A percentile compares a stretch with the other conserved stretches of the same genome.
These are phyloP conservation scores for Marasmius oreades DNA, from an alignment of 1,284 basidiomycete genomes.

Conservation along the genomic window DNA sequence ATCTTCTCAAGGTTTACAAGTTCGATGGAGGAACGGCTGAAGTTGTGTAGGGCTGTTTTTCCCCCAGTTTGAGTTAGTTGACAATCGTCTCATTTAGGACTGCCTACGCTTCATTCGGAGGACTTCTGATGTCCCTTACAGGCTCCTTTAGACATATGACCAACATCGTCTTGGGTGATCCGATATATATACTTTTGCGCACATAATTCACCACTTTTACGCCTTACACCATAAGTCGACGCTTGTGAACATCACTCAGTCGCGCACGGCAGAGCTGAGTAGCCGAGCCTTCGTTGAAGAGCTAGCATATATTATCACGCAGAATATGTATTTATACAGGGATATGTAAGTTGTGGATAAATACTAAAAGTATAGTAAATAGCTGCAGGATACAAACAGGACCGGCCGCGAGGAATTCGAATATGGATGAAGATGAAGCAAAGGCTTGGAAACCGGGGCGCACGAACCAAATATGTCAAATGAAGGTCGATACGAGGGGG, in stretches of 20 bases:
- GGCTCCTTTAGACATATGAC: conserved; percentile 94
- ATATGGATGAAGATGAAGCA: neutral
- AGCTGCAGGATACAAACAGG: neutral
- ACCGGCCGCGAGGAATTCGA: neutral
- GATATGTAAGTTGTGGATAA: neutral
- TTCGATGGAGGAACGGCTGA: conserved; percentile 88
- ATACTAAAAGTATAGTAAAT: neutral
- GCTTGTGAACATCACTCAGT: too few relatives aligned
- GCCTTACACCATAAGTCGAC: too few relatives aligned
- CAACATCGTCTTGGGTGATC: conserved; percentile 88
- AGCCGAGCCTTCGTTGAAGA: too few relatives aligned
- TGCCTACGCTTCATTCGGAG: conserved; percentile 94
- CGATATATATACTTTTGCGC: conserved; percentile 87
- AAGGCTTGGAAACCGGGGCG: too few relatives aligned
- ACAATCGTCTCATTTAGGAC: conserved; percentile 51
- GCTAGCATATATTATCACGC: too few relatives aligned
- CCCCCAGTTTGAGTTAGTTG: neutral
- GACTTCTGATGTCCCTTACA: conserved; percentile 92
- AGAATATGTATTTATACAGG: too few relatives aligned
- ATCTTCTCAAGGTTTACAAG: conserved; percentile 78
- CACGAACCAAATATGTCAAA: too few relatives aligned
- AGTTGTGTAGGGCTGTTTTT: conserved; percentile 60
- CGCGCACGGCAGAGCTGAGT: too few relatives aligned
- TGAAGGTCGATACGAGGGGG: neutral
- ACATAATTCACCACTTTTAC: conserved; percentile 40